Evolutionary conservation across 257 asterid species (phyloP), one percentile per base, ranked within the genome.

Genomic region (Catharanthus roseus): DNA sequence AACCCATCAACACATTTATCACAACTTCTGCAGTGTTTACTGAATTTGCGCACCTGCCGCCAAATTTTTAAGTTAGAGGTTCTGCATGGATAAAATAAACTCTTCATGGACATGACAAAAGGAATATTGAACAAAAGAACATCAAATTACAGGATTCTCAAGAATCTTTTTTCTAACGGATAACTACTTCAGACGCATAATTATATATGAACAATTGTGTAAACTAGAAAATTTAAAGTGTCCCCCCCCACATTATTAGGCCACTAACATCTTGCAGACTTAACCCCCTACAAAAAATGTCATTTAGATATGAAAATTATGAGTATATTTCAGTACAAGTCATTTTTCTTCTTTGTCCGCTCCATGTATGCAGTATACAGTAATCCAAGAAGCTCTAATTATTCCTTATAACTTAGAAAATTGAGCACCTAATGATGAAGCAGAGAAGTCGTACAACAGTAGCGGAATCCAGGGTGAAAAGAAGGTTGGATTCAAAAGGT

Each of bases 1-100:
- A 95, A 95, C 82, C 95, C 99, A 79, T 95, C 99, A 54, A 95
- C 97, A 72, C 99, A 95, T 85, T 95, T 95, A 84, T 95, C 99
- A 75, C 99, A 95, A 74, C 99, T 95, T 87, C 99, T 83, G 77
- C 99, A 95, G 73, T 95, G 99, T 85, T 95, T 95, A 84, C 99
- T 95, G 82, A 86, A 91, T 85, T 87, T 87, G 79, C 97, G 86
- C 58, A 95, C 97, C 99, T 95, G 84, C 67, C 74, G 67, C 61
- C 36, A 23, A 76, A 41, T 65, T 57, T 23, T 57, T 39, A 45
- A 67, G 56, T 41, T 36, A 45, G 64, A 65, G 31, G 24, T 62
- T 39, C 53, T 54, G 26, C 69, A 57, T 3, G 39, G 18, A 45
- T 8, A 62, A 55, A 55, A 31, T 15, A 56, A 55, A 12, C 62